Conservation (phyloP, 257 asterid genomes). For the Voacanga thouarsii region DNA sequence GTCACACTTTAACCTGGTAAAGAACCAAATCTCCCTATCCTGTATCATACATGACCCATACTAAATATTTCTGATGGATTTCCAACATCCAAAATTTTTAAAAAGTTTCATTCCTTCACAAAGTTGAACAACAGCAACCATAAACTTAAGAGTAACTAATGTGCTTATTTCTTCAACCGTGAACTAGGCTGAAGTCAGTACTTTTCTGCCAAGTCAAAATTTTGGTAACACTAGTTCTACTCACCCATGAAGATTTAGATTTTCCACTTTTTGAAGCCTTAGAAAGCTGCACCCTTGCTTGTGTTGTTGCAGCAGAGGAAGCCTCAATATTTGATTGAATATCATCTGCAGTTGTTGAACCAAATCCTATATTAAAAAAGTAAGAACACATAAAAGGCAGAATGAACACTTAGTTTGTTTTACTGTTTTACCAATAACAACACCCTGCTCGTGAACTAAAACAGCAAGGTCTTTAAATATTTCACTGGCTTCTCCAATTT, state of each 20-base stretch:
- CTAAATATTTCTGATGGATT: background rate
- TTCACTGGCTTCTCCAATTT: conserved; percentile 27
- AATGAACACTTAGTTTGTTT: background rate
- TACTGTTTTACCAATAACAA: conserved; percentile 19
- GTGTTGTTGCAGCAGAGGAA: conserved; percentile 20
- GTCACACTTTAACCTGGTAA: background rate
- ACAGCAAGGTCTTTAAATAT: conserved; percentile 28
- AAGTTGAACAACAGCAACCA: background rate
- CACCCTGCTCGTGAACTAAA: conserved; percentile 28
- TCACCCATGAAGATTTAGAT: conserved; percentile 21
- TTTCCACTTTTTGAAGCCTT: conserved; percentile 20
- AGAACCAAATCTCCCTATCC: background rate
- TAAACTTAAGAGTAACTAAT: background rate
- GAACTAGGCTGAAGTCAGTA: background rate
- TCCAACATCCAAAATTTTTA: background rate
- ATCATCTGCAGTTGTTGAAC: conserved; percentile 17
- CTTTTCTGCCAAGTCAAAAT: background rate
- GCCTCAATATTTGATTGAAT: conserved; percentile 22
- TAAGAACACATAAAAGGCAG: background rate
- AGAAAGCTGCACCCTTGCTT: conserved; percentile 22
- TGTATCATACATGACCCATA: background rate
- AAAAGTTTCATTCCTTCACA: background rate
- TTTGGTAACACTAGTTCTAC: background rate
- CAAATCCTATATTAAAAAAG: background rate
- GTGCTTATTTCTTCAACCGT: background rate